Conservation (phyloP, 768 basidiomycete genomes). For the Mycena olivaceomarginata region DNA sequence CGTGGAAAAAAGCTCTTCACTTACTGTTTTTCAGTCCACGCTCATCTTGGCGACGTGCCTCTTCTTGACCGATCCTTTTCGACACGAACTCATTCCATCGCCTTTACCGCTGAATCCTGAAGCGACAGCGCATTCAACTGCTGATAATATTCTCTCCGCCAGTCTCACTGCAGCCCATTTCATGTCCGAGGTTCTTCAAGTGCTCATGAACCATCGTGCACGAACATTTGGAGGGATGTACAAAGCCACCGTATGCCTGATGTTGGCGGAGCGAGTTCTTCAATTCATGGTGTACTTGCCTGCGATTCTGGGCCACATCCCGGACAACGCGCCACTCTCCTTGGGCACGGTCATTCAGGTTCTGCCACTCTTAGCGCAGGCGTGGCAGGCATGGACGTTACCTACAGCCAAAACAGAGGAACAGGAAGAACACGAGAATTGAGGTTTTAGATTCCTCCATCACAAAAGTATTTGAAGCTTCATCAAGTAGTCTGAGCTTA, state of each 20-base stretch:
- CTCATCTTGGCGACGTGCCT: constrained; percentile 29
- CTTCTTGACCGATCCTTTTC: constrained; percentile 28
- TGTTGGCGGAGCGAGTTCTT: constrained; percentile 29
- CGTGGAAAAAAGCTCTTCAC: constrained; percentile 25
- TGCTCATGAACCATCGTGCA: constrained; percentile 33
- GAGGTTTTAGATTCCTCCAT: constrained; percentile 24
- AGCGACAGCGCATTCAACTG: constrained; percentile 27
- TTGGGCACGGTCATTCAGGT: constrained; percentile 23
- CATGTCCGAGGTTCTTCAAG: constrained; percentile 31
- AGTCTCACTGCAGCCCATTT: constrained; percentile 20
- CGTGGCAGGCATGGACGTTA: constrained; percentile 29
- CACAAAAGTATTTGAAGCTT: constrained; percentile 19
- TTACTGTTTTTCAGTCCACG: constrained; percentile 26
- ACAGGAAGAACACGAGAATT: constrained; percentile 30
- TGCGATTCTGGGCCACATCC: constrained; percentile 30
- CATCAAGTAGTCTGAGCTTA: constrained; percentile 14
- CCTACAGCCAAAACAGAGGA: constrained; percentile 21
- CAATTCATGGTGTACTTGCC: constrained; percentile 22
- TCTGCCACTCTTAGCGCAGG: constrained; percentile 26
- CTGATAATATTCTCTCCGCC: constrained; percentile 21
- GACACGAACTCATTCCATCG: constrained; percentile 24
- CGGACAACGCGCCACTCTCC: constrained; percentile 25
- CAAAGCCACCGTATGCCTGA: constrained; percentile 23
- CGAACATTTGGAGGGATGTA: constrained; percentile 34
- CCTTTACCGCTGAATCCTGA: constrained; percentile 29